Evolutionary conservation across 2,329 filamentous ascomycete species (phyloP), one percentile per base, ranked within the genome.

Genomic region (Microcyclospora tardicrescens): DNA sequence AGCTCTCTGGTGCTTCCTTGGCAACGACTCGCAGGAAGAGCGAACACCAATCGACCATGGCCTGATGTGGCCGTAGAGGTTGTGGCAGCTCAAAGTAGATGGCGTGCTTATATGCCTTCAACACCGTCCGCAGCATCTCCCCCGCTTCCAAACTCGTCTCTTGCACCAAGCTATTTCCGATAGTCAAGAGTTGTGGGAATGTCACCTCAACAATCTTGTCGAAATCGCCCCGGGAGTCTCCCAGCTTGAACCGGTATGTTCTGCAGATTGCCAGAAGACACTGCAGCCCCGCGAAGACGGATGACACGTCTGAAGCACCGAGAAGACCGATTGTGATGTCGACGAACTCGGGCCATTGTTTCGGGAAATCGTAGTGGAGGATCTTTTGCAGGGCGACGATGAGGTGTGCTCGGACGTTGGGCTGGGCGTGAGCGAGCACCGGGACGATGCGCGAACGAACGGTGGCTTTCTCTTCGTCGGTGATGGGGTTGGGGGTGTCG

Each of bases 31-130:
- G 79, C 49, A 98, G 69, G 68, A 98, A 96, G 43, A 98, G 74
- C 16, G 87, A 89, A 62, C 89, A 96, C 91, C 91, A 98, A 44
- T 83, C 84, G 45, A 95, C 83, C 59, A 93, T 94, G 42, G 80
- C 76, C 48, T 84, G 73, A 53, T 87, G 82, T 48, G 84, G 77
- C 57, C 82, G 81, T 40, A 96, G 70, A 53, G 78, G 79, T 36
- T 73, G 68, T 16, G 84, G 81, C 39, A 98, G 75, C 55, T 96
- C 91, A 54, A 60, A 95, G 72, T 93, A 98, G 55, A 93, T 93
- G 35, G 91, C 87, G 66, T 98, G 89, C 67, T 98, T 98, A 66
- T 93, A 98, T 29, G 86, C 81, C 69, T 98, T 98, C 56, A 98
- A 73, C 39, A 93, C 84, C 42, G 93, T 80, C 58, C 93, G 83